phyloP scores from a whole-genome alignment of 768 basidiomycete genomes.

The Galerina marginata region DNA sequence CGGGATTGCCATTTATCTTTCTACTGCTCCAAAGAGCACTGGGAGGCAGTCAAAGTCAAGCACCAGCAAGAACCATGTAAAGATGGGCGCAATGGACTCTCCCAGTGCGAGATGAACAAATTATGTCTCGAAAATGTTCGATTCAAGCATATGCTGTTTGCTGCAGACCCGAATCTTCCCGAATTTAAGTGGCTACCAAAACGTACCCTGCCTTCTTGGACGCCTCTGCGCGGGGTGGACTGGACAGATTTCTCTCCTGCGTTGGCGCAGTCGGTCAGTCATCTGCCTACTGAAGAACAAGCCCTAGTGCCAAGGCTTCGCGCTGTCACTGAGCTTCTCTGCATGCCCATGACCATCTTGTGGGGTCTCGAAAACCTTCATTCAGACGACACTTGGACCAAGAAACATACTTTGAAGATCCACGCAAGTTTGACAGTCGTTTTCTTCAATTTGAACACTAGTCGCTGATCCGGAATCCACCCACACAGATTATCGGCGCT shows the following conservation, averaged over 20 bases:
- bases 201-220: conserved; percentile 28
- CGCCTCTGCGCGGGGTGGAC: conserved; percentile 26
- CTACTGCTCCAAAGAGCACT: conserved; percentile 35
- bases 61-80: conserved; percentile 25
- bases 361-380: conserved; percentile 36
- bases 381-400: conserved; percentile 32
- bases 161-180: conserved; percentile 11
- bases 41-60: conserved; percentile 17
- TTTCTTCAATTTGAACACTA: background rate
- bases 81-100: conserved; percentile 27
- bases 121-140: conserved; percentile 26
- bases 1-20: conserved; percentile 30
- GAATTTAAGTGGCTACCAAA: conserved; percentile 36
- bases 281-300: conserved; percentile 20
- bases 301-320: conserved; percentile 34
- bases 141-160: conserved; percentile 17
- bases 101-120: conserved; percentile 35
- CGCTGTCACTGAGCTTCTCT: conserved; percentile 30
- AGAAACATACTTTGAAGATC: conserved; percentile 32
- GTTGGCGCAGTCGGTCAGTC: conserved; percentile 7
- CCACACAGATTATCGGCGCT: conserved; percentile 33
- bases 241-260: conserved; percentile 33
- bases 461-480: background rate
- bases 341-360: conserved; percentile 39
- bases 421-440: conserved; percentile 27